These are phyloP conservation scores for Immersiella caudata DNA, from an alignment of 495 filamentous ascomycete species.

Conservation along the genomic window DNA sequence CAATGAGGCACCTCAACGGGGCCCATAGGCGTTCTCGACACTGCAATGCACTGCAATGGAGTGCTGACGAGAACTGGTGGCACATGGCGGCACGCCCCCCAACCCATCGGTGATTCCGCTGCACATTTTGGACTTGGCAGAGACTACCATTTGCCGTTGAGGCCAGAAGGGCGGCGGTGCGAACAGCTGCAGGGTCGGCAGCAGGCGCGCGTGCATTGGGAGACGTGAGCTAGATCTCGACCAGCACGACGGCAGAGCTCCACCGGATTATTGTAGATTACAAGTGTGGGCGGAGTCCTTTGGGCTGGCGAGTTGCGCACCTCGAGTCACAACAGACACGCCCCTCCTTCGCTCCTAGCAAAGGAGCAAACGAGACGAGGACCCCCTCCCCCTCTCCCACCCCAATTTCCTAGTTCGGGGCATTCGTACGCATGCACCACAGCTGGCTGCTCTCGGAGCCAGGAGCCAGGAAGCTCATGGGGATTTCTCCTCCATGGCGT, in stretches of 20 bases:
- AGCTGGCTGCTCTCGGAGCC: too few species aligned
- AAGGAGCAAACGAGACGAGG: not conserved
- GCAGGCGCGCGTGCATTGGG: constrained; percentile 14
- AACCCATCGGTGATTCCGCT: constrained; percentile 10
- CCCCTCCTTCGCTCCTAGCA: not conserved
- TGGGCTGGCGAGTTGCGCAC: too few species aligned
- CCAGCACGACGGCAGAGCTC: not conserved
- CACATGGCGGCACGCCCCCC: not conserved
- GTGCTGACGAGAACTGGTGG: not conserved
- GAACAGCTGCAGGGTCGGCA: constrained; percentile 11
- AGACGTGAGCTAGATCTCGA: constrained; percentile 7
- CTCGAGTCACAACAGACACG: not conserved
- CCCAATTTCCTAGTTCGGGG: not conserved
- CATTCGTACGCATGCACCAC: too few species aligned
- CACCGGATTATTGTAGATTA: not conserved
- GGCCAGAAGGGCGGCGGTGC: not conserved
- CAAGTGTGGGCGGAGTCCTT: not conserved
- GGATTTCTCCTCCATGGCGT: not conserved
- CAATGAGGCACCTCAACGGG: not conserved
- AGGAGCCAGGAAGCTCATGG: constrained; percentile 4
- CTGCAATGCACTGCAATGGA: not conserved
- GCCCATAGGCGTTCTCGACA: not conserved
- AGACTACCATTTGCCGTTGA: not conserved
- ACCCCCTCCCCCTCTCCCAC: not conserved
- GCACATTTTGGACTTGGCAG: not conserved